Conservation (phyloP, 1,284 basidiomycete genomes). For the Testicularia cyperi region DNA sequence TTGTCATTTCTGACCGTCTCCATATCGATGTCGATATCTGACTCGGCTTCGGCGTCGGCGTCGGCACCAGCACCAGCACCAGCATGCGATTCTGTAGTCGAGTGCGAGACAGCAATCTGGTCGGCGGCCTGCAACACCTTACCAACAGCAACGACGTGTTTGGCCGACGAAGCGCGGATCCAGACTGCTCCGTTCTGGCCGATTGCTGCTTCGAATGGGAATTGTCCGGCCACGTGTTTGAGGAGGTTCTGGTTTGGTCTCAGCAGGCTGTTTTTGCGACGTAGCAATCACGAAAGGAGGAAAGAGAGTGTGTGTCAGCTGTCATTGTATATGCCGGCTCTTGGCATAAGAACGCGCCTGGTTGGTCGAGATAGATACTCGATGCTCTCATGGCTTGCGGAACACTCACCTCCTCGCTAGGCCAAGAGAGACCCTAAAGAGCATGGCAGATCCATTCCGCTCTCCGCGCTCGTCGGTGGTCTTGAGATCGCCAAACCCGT, state of each 20-base stretch:
- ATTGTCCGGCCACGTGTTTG: constrained; percentile 36
- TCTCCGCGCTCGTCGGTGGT: constrained; percentile 27
- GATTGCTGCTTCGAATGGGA: constrained; percentile 56
- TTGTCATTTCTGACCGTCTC: too few species aligned
- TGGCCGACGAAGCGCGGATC: constrained; percentile 30
- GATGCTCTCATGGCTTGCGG: too few species aligned
- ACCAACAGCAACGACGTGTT: constrained; percentile 48
- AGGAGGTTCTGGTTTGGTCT: constrained; percentile 37
- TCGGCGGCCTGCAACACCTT: constrained; percentile 43
- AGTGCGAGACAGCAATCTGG: neutral
- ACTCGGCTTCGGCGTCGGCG: neutral
- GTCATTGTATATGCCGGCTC: too few species aligned
- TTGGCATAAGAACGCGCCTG: too few species aligned
- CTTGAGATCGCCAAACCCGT: constrained; percentile 56
- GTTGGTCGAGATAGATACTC: too few species aligned
- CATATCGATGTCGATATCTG: neutral
- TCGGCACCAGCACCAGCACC: too few species aligned
- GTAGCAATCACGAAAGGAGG: too few species aligned
- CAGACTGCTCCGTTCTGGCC: constrained; percentile 55
- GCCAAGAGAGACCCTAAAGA: constrained; percentile 27
- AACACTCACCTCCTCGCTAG: constrained; percentile 26
- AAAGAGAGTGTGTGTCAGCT: too few species aligned
- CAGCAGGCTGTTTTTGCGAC: constrained; percentile 39
- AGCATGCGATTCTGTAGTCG: too few species aligned
- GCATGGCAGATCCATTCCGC: constrained; percentile 22